Percentiles rank a stretch among this genome's conserved stretches.
phyloP scores from a whole-genome alignment of 2,329 filamentous ascomycete species.

The Penicillium sp. region DNA sequence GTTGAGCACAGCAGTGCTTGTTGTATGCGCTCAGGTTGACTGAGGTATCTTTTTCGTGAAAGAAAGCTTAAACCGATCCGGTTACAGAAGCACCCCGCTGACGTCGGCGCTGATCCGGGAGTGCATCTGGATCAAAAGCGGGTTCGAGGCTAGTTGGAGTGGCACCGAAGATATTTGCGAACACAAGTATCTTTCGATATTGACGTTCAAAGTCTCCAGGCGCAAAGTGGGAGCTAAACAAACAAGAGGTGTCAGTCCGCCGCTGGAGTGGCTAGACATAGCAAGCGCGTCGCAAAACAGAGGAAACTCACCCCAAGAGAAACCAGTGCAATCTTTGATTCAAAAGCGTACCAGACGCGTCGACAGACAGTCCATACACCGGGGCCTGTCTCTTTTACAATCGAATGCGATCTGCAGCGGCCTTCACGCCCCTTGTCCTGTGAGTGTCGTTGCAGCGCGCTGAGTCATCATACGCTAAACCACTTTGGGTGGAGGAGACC shows the following conservation, averaged over 20 bases:
- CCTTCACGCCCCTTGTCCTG: slow-evolving; percentile 31
- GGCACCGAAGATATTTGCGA: neutral
- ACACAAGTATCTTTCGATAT: neutral
- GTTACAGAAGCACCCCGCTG: slow-evolving; percentile 31
- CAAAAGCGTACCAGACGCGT: slow-evolving; percentile 30
- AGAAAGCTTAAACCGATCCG: slow-evolving; percentile 24
- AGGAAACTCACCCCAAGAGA: slow-evolving; percentile 14
- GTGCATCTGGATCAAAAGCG: slow-evolving; percentile 21
- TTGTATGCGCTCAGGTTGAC: slow-evolving; percentile 8
- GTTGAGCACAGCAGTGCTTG: slow-evolving; percentile 21
- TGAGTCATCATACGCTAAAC: slow-evolving; percentile 38
- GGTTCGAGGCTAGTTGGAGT: neutral
- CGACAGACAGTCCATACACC: slow-evolving; percentile 17
- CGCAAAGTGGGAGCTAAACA: slow-evolving; percentile 19
- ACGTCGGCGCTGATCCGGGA: slow-evolving; percentile 23
- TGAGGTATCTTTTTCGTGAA: slow-evolving; percentile 10
- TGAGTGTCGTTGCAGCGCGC: slow-evolving; percentile 36
- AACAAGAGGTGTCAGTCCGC: slow-evolving; percentile 17
- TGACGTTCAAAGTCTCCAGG: slow-evolving; percentile 5
- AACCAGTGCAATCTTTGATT: slow-evolving; percentile 1
- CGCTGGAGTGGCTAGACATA: slow-evolving; percentile 11
- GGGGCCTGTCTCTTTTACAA: slow-evolving; percentile 23
- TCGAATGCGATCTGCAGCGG: slow-evolving; percentile 32
- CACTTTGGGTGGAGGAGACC: slow-evolving; percentile 30
- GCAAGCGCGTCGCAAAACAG: slow-evolving; percentile 19